phyloP scores from a whole-genome alignment of 2,329 filamentous ascomycete genomes.

The Huntiella abstrusa region DNA sequence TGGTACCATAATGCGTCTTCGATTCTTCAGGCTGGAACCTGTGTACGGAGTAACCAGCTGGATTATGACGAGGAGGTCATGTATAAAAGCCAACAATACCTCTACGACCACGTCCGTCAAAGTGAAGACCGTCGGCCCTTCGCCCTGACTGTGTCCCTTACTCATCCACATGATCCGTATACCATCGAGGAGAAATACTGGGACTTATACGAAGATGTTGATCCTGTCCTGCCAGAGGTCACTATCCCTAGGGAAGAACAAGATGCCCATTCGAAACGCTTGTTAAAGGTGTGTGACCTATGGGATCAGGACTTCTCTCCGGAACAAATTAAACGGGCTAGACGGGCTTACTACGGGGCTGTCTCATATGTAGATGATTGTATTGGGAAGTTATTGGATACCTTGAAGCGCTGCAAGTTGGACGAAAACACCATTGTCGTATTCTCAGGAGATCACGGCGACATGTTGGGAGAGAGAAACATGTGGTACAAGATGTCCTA shows the following conservation, averaged over 20 bases:
- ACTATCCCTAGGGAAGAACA: constrained; percentile 62
- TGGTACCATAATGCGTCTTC: constrained; percentile 97
- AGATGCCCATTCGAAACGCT: constrained; percentile 70
- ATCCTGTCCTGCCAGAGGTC: constrained; percentile 67
- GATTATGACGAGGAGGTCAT: constrained; percentile 96
- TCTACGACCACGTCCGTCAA: constrained; percentile 79
- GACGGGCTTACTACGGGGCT: constrained; percentile 79
- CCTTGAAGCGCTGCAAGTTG: constrained; percentile 60
- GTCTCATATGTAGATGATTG: constrained; percentile 90
- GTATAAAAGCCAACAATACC: constrained; percentile 73
- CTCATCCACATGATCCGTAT: constrained; percentile 88
- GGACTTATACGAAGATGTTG: constrained; percentile 77
- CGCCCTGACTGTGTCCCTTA: constrained; percentile 75
- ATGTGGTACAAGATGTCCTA: constrained; percentile 98
- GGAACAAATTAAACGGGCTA: constrained; percentile 69
- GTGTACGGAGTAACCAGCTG: constrained; percentile 81
- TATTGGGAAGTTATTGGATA: constrained; percentile 62
- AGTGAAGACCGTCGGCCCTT: constrained; percentile 59
- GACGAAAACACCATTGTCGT: constrained; percentile 77
- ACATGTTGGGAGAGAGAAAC: constrained; percentile 85
- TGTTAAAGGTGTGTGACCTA: constrained; percentile 72
- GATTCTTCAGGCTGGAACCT: constrained; percentile 74
- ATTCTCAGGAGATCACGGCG: constrained; percentile 84
- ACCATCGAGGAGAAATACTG: constrained; percentile 87
- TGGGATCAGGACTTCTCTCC: constrained; percentile 69